phyloP scores from a whole-genome alignment of 2,329 filamentous ascomycete species.

The Dactylellina sp. region DNA sequence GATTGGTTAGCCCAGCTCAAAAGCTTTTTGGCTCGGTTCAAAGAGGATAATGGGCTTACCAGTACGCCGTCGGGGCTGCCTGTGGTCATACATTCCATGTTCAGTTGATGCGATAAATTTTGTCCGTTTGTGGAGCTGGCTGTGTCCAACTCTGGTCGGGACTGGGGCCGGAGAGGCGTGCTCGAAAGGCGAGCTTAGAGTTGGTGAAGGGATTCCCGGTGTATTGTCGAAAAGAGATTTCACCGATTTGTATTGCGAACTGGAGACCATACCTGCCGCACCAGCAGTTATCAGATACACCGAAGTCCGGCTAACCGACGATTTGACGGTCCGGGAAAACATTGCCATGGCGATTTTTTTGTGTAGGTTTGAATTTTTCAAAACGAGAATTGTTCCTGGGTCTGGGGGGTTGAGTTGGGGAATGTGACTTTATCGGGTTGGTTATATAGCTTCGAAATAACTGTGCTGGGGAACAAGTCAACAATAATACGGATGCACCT shows the following conservation, averaged over 20 bases:
- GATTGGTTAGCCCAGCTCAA: slow-evolving; percentile 14
- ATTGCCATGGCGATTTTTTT: slow-evolving; percentile 28
- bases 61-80: slow-evolving; percentile 75
- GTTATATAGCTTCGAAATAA: slow-evolving; percentile 1
- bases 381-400: neutral
- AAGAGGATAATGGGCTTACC: slow-evolving; percentile 44
- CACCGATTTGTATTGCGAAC: slow-evolving; percentile 53
- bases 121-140: slow-evolving; percentile 24
- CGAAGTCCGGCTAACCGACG: slow-evolving; percentile 46
- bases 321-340: slow-evolving; percentile 31
- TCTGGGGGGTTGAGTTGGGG: neutral
- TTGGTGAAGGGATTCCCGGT: slow-evolving; percentile 17
- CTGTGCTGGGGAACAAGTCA: too few relatives aligned
- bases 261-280: slow-evolving; percentile 42
- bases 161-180: slow-evolving; percentile 21
- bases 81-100: slow-evolving; percentile 61
- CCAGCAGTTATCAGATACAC: slow-evolving; percentile 41
- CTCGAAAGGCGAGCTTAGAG: slow-evolving; percentile 37
- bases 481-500: too few relatives aligned
- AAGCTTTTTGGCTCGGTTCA: neutral
- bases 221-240: slow-evolving; percentile 55
- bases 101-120: slow-evolving; percentile 55
- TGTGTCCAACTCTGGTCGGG: slow-evolving; percentile 12
- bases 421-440: neutral
- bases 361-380: neutral